Evolutionary conservation across 257 asterid species (phyloP), one percentile per base, ranked within the genome.

Genomic region (Petunia secreta): DNA sequence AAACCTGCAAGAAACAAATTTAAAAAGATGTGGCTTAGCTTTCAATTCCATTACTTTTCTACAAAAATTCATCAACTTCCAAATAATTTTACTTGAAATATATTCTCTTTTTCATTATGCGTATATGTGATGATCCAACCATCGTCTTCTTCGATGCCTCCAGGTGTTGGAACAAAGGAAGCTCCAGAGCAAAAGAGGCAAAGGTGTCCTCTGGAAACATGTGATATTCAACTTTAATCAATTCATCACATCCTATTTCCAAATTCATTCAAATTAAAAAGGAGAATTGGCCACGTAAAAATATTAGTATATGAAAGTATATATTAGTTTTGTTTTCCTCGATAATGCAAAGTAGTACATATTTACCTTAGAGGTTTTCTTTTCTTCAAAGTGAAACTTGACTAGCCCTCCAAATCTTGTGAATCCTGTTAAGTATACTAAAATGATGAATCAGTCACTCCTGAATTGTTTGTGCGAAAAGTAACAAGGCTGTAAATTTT

Each of bases 61-160:
- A 15, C 48, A 66, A 40, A 41, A 66, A 63, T 63, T 9, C 36
- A 66, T 39, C 6, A 39, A 39, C 6, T 0, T 3, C 1, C 7
- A 66, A 9, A 66, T 6, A 1, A 0, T 4, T 2, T 36, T 58
- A 44, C 89, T 55, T 86, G 80, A 37, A 87, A 86, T 15, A 14
- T 59, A 63, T 84, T 63, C 0, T 73, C 53, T 3, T 82, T 78
- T 75, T 87, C 85, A 46, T 80, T 60, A 25, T 87, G 90, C 4
- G 76, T 79, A 59, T 46, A 82, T 3, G 80, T 40, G 34, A 87
- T 84, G 60, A 87, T 80, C 86, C 88, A 87, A 14, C 89, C 87
- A 63, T 82, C 86, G 67, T 84, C 89, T 58, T 86, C 89, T 2
- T 84, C 79, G 8, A 1, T 34, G 37, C 54, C 74, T 36, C 55